Evolutionary conservation across 2,329 filamentous ascomycete species (phyloP).

Genomic region (Lachnellula occidentalis): DNA sequence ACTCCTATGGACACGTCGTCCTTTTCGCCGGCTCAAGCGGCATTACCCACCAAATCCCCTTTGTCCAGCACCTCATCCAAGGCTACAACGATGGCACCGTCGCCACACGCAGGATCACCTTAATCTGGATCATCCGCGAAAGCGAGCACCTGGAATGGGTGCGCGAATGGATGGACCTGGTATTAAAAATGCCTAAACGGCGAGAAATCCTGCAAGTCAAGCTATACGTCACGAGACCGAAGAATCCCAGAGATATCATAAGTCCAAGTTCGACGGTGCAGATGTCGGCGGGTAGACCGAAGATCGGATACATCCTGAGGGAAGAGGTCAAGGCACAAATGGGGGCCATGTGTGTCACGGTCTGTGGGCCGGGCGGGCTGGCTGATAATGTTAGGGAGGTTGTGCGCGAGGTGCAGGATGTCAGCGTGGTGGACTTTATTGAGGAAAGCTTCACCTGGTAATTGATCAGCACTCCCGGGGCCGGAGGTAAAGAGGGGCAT

Average conservation of each 20-base stretch:
- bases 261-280: slow-evolving; percentile 75
- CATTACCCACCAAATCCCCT: slow-evolving; percentile 91
- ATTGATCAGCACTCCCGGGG: neutral
- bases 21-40: slow-evolving; percentile 90
- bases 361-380: slow-evolving; percentile 70
- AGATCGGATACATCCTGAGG: slow-evolving; percentile 70
- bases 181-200: slow-evolving; percentile 74
- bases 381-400: slow-evolving; percentile 70
- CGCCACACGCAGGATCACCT: slow-evolving; percentile 72
- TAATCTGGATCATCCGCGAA: slow-evolving; percentile 91
- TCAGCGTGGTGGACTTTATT: slow-evolving; percentile 63
- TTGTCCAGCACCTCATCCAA: slow-evolving; percentile 70
- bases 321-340: slow-evolving; percentile 77
- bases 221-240: slow-evolving; percentile 84
- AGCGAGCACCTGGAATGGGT: slow-evolving; percentile 91
- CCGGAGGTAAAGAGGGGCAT: neutral
- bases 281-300: slow-evolving; percentile 87
- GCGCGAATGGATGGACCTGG: slow-evolving; percentile 70
- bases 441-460: slow-evolving; percentile 67
- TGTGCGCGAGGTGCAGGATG: slow-evolving; percentile 57
- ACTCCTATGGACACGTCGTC: slow-evolving; percentile 87
- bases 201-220: slow-evolving; percentile 80
- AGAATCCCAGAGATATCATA: slow-evolving; percentile 69
- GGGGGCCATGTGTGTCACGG: slow-evolving; percentile 83
- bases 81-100: slow-evolving; percentile 66